Percentiles rank a stretch among this genome's conserved stretches.
phyloP scores from a whole-genome alignment of 352 stramenopile species.

The Globisporangium solare region DNA sequence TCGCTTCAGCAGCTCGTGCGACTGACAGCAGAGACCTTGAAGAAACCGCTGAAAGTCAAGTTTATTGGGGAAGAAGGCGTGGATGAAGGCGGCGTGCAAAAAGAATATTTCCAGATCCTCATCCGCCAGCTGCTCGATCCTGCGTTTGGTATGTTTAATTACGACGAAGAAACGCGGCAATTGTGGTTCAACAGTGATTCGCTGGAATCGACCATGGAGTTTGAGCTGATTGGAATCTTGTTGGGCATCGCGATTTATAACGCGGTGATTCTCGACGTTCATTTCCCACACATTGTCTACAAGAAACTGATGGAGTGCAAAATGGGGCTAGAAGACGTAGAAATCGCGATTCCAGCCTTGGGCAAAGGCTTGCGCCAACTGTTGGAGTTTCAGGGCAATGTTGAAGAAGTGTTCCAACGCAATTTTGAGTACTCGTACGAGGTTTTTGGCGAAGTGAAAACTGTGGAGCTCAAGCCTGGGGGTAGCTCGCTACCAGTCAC shows the following conservation, averaged over 20 bases:
- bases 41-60: constrained; percentile 81
- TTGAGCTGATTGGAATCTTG: constrained; percentile 81
- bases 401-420: constrained; percentile 63
- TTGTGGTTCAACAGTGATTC: constrained; percentile 84
- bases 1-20: constrained; percentile 66
- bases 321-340: constrained; percentile 54
- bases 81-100: constrained; percentile 75
- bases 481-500: constrained; percentile 60
- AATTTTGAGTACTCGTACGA: constrained; percentile 83
- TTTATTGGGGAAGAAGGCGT: constrained; percentile 82
- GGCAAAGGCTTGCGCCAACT: constrained; percentile 62
- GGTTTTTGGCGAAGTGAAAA: constrained; percentile 76
- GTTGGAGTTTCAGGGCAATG: constrained; percentile 60
- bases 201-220: constrained; percentile 79
- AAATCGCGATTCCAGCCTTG: constrained; percentile 48
- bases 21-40: constrained; percentile 52
- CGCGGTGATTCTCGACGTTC: constrained; percentile 74
- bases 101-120: constrained; percentile 84
- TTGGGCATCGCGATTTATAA: constrained; percentile 85
- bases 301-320: constrained; percentile 70
- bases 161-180: constrained; percentile 62
- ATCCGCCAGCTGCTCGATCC: constrained; percentile 70
- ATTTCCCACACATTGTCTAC: constrained; percentile 79
- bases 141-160: constrained; percentile 76
- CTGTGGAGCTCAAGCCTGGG: constrained; percentile 62